Percentiles rank a stretch among this genome's conserved stretches.
These are phyloP conservation scores for Shiraia bambusicola DNA, from an alignment of 2,329 filamentous ascomycete species.

Conservation along the genomic window DNA sequence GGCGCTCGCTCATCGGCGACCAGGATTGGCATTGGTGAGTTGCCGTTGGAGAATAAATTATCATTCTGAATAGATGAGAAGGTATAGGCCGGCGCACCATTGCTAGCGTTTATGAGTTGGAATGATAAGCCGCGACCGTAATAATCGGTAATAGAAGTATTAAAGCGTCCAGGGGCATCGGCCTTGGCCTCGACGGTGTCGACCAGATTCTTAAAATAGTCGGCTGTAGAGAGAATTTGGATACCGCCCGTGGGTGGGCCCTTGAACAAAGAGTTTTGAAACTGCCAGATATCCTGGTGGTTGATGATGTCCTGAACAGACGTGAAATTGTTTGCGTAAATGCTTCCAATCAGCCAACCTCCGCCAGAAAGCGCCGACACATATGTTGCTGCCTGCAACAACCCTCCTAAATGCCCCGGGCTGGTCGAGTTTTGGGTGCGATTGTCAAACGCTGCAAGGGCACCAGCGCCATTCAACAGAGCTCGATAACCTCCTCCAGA, in stretches of 20 bases:
- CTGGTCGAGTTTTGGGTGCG: constrained; percentile 64
- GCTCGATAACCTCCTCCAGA: constrained; percentile 87
- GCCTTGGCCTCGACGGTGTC: constrained; percentile 62
- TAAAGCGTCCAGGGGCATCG: constrained; percentile 63
- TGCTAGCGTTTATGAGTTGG: constrained; percentile 74
- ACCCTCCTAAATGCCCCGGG: constrained; percentile 71
- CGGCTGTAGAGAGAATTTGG: constrained; percentile 56
- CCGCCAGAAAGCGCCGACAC: constrained; percentile 79
- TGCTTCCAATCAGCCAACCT: constrained; percentile 79
- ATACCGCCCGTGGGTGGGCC: constrained; percentile 56
- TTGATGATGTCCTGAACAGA: constrained; percentile 61
- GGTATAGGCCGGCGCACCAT: constrained; percentile 76
- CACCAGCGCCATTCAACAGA: constrained; percentile 80
- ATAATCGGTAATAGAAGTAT: constrained; percentile 77
- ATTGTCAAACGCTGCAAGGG: constrained; percentile 74
- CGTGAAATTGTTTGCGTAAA: constrained; percentile 78
- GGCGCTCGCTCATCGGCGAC: constrained; percentile 69
- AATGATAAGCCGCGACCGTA: constrained; percentile 84
- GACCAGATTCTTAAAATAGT: constrained; percentile 64
- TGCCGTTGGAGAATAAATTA: constrained; percentile 61
- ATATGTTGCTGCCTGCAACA: constrained; percentile 81
- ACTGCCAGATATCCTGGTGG: constrained; percentile 60
- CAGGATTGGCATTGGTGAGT: constrained; percentile 71
- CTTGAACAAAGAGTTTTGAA: constrained; percentile 62
- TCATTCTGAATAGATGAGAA: constrained; percentile 75